These are phyloP conservation scores for Dendrothele bispora DNA, from an alignment of 768 basidiomycete species.

Conservation along the genomic window DNA sequence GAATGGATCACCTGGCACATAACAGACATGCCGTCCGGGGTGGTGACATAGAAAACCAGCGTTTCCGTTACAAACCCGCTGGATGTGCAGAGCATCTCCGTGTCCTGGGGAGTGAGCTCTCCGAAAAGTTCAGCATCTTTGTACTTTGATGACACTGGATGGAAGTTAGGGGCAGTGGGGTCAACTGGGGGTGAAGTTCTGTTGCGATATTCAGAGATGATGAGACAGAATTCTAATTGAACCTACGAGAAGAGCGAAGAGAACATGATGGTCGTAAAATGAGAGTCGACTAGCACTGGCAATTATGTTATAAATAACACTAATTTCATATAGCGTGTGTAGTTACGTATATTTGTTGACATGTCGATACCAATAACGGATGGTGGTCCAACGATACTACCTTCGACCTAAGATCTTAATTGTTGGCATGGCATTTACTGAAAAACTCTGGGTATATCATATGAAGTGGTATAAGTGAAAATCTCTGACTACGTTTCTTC, in stretches of 20 bases:
- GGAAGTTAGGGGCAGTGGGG: conserved; percentile 75
- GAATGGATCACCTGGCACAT: conserved; percentile 90
- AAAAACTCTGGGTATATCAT: too few relatives aligned
- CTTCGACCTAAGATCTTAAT: too few relatives aligned
- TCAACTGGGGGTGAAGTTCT: conserved; percentile 60
- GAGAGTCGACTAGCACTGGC: too few relatives aligned
- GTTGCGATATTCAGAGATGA: conserved; percentile 4
- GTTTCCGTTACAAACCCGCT: conserved; percentile 91
- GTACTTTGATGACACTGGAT: conserved; percentile 70
- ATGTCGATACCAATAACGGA: too few relatives aligned
- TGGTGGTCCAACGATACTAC: too few relatives aligned
- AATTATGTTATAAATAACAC: too few relatives aligned
- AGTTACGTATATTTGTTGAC: too few relatives aligned
- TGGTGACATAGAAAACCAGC: conserved; percentile 80
- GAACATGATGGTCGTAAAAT: conserved; percentile 68
- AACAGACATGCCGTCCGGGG: conserved; percentile 75
- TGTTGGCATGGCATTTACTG: too few relatives aligned
- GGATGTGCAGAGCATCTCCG: conserved; percentile 74
- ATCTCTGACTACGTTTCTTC: too few relatives aligned
- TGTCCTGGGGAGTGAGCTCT: conserved; percentile 72
- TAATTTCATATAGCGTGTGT: too few relatives aligned
- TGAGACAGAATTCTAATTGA: not conserved
- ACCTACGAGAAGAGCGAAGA: conserved; percentile 79
- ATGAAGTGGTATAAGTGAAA: too few relatives aligned
- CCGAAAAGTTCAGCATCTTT: conserved; percentile 64